Base-by-base conservation (phyloP, 805 yeast genomes). In the Lachancea sp. region DNA sequence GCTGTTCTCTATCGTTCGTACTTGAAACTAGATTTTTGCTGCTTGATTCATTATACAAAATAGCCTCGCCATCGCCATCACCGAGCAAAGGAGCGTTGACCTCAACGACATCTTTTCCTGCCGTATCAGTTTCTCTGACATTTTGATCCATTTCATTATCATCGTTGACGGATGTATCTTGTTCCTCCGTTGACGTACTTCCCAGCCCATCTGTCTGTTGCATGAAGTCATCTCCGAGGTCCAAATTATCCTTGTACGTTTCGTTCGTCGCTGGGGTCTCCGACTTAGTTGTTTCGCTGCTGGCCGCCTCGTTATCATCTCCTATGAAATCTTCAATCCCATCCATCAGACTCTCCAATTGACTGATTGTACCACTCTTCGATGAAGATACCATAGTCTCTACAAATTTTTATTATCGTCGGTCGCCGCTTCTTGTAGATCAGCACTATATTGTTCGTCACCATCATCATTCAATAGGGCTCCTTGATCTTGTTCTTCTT, bases 251-350 rank as follows among this genome's bases (percentile, higher is more conserved):
- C n/a, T n/a, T n/a, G n/a, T n/a, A n/a, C n/a, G n/a, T n/a, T n/a
- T n/a, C n/a, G n/a, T n/a, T n/a, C n/a, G n/a, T n/a, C n/a, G n/a
- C n/a, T n/a, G n/a, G n/a, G n/a, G n/a, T n/a, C n/a, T n/a, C n/a
- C n/a, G n/a, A n/a, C n/a, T n/a, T n/a, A n/a, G n/a, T n/a, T n/a
- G n/a, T n/a, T n/a, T n/a, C n/a, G n/a, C n/a, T n/a, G 8, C 15
- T 15, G n/a, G 15, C 13, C n/a, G 8, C 30, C n/a, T 9, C 15
- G 15, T 28, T 13, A 13, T 28, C 30, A 28, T 28, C n/a, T 13
- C 24, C 35, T 26, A 54, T 40, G 34, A 51, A 51, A 33, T 51
- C 53, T 36, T 55, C 58, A 28, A 56, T 51, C 38, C 58, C 60
- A 12, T 45, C 50, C 52, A 54, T 46, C 39, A 40, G 36, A 19